Conservation (phyloP, 495 filamentous ascomycete species). For the Daldinia vernicosa region DNA sequence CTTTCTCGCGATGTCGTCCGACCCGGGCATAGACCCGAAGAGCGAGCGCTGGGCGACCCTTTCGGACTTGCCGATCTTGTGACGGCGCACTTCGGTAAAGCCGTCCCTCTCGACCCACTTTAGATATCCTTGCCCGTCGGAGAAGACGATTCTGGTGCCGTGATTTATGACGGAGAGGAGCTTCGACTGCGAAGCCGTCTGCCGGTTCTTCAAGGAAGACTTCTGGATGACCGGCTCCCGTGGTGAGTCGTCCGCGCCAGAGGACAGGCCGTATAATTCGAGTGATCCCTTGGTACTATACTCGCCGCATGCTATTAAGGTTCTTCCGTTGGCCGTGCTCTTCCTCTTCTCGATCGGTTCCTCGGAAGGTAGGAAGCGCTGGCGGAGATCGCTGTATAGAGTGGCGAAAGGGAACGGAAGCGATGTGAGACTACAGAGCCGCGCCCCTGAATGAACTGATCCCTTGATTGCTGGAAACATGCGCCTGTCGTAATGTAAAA, state of each 20-base stretch:
- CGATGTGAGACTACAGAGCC: slow-evolving; percentile 78
- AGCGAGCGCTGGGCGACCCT: slow-evolving; percentile 49
- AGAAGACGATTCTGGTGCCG: slow-evolving; percentile 83
- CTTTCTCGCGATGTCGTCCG: slow-evolving; percentile 75
- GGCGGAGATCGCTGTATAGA: slow-evolving; percentile 62
- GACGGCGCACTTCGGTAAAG: slow-evolving; percentile 77
- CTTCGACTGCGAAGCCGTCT: slow-evolving; percentile 81
- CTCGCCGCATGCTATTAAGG: slow-evolving; percentile 86
- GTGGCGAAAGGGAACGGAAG: slow-evolving; percentile 73
- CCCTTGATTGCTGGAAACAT: slow-evolving; percentile 81
- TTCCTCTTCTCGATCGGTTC: slow-evolving; percentile 63
- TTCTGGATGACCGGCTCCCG: slow-evolving; percentile 50
- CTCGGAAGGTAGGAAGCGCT: slow-evolving; percentile 60
- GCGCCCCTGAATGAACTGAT: slow-evolving; percentile 84
- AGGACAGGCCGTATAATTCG: slow-evolving; percentile 79
- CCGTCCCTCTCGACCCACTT: slow-evolving; percentile 95
- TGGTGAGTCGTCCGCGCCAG: slow-evolving; percentile 32
- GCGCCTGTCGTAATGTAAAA: slow-evolving; percentile 87
- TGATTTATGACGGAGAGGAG: slow-evolving; percentile 86
- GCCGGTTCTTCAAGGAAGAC: slow-evolving; percentile 73
- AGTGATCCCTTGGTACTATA: slow-evolving; percentile 93
- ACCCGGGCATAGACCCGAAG: slow-evolving; percentile 60
- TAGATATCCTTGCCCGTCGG: slow-evolving; percentile 82
- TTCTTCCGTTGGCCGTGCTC: slow-evolving; percentile 60
- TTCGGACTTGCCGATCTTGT: slow-evolving; percentile 70